These are phyloP conservation scores for Fusarium sp. DNA, from an alignment of 2,329 filamentous ascomycete genomes.

Conservation along the genomic window DNA sequence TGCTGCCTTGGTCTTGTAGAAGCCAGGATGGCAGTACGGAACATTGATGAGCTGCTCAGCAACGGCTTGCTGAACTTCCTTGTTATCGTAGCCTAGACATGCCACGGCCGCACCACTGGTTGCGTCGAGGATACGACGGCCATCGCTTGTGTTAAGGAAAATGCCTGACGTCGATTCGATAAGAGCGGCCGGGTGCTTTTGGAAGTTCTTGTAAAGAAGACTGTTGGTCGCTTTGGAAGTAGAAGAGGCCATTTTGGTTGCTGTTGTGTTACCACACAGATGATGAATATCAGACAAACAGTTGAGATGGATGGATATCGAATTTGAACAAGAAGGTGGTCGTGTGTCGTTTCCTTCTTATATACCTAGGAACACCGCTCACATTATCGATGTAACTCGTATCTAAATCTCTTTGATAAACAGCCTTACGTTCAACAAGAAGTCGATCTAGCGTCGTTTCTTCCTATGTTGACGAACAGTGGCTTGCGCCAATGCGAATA, in stretches of 20 bases:
- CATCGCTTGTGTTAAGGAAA: constrained; percentile 40
- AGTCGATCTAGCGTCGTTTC: neutral
- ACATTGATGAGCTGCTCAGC: constrained; percentile 36
- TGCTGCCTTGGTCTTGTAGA: constrained; percentile 39
- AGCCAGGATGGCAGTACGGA: constrained; percentile 39
- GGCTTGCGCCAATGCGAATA: neutral
- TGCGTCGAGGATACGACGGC: constrained; percentile 41
- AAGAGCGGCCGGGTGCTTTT: constrained; percentile 41
- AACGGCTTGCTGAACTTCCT: constrained; percentile 41
- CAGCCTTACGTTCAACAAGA: neutral
- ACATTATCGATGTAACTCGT: neutral
- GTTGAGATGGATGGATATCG: neutral
- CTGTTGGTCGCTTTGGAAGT: constrained; percentile 32
- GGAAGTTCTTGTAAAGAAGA: constrained; percentile 44
- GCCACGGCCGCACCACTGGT: constrained; percentile 45
- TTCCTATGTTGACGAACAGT: neutral
- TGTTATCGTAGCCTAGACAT: constrained; percentile 42
- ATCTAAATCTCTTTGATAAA: neutral
- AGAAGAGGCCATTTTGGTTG: constrained; percentile 27
- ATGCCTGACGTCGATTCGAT: constrained; percentile 37
- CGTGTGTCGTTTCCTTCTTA: constrained; percentile 1
- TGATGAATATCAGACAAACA: neutral
- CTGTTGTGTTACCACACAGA: neutral
- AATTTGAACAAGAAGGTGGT: neutral
- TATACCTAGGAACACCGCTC: constrained; percentile 5